Conservation (phyloP, 2,329 filamentous ascomycete species). For the Botryosphaeria agaves region DNA sequence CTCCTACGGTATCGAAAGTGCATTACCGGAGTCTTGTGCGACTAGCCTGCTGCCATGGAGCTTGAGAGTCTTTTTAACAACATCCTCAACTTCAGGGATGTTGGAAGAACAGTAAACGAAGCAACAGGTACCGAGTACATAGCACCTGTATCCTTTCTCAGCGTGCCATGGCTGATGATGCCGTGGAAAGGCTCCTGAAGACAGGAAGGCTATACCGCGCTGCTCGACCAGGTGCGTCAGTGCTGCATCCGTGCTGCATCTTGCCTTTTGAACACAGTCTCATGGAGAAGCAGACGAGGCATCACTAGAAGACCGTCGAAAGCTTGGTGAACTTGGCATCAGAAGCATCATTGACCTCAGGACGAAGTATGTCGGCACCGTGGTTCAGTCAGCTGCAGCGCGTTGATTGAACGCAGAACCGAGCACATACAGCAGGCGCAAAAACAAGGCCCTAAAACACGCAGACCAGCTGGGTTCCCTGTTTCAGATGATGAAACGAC, state of each 20-base stretch:
- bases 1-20: too few relatives aligned
- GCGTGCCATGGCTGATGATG: background rate
- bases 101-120: constrained; percentile 48
- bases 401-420: constrained; percentile 31
- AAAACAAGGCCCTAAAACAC: constrained; percentile 36
- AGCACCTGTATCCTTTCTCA: background rate
- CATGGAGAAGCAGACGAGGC: constrained; percentile 44
- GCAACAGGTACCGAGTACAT: constrained; percentile 37
- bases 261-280: background rate
- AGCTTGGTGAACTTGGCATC: constrained; percentile 45
- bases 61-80: too few relatives aligned
- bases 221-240: constrained; percentile 2
- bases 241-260: background rate
- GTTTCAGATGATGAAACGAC: too few relatives aligned
- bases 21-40: too few relatives aligned
- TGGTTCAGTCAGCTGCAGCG: background rate
- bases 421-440: constrained; percentile 53
- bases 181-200: constrained; percentile 1
- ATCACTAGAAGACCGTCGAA: constrained; percentile 42
- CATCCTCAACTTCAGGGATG: constrained; percentile 63
- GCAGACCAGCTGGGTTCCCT: too few relatives aligned
- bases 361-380: constrained; percentile 39
- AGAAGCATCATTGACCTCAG: constrained; percentile 64
- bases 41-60: too few relatives aligned
- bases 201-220: constrained; percentile 5